Percentiles rank a stretch among this genome's conserved stretches.
Conservation (phyloP, 371 early-diverging fungal species). For the Apophysomyces variabilis region DNA sequence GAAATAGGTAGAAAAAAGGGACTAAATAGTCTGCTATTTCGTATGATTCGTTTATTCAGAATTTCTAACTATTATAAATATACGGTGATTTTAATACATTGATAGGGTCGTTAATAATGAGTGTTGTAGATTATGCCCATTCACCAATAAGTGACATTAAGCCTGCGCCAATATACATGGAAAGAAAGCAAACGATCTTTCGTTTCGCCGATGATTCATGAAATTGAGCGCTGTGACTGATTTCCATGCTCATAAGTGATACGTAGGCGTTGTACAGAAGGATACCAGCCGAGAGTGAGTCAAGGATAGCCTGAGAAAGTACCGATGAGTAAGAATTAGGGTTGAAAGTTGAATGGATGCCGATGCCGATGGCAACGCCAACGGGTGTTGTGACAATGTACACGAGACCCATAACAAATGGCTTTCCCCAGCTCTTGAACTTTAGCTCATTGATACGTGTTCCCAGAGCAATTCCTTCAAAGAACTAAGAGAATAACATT, state of each 20-base stretch:
- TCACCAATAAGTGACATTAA: conserved; percentile 73
- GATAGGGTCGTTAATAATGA: not conserved
- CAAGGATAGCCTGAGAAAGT: conserved; percentile 51
- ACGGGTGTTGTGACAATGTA: conserved; percentile 65
- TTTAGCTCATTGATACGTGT: conserved; percentile 53
- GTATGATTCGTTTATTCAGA: too few species aligned
- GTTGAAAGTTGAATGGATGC: conserved; percentile 50
- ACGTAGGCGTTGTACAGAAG: conserved; percentile 54
- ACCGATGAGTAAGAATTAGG: conserved; percentile 45
- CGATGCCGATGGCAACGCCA: conserved; percentile 67
- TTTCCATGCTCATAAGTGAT: conserved; percentile 40
- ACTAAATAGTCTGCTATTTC: too few species aligned
- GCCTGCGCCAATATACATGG: conserved; percentile 61
- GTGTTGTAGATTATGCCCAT: conserved; percentile 56
- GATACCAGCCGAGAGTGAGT: conserved; percentile 56
- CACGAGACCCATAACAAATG: conserved; percentile 44
- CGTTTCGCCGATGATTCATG: not conserved
- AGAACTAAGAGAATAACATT: conserved; percentile 35
- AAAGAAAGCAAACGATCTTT: conserved; percentile 26
- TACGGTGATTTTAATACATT: too few species aligned
- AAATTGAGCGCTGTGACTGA: conserved; percentile 31
- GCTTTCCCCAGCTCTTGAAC: conserved; percentile 25
- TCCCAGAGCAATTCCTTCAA: conserved; percentile 61
- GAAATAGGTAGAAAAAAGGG: too few species aligned
- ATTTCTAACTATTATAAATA: too few species aligned